Evolutionary conservation across 2,329 filamentous ascomycete genomes (phyloP), one percentile per base, ranked within the genome.

Genomic region (Lecanicillium sp.): DNA sequence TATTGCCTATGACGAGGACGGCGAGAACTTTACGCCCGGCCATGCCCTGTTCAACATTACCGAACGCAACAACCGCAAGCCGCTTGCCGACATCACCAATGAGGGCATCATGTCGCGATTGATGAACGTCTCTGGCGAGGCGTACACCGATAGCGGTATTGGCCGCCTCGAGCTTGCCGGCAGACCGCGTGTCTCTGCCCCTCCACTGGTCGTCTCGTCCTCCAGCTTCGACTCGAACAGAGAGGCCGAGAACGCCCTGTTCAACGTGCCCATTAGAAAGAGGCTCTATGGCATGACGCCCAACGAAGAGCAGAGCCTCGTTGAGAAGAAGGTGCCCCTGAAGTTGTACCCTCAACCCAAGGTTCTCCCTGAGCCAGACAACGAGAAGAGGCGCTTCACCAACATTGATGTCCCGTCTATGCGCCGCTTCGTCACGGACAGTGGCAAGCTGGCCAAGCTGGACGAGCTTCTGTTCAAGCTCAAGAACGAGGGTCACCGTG

Each of bases 361-460:
- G 55, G 73, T 90, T 66, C 72, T 97, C 1, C 90, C 93, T 3
- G 70, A 77, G 29, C 90, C 93, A 1, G 83, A 87, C 52, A 89
- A 87, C 38, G 79, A 86, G 61, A 91, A 89, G 72, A 80, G 83
- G 55, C 81, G 87, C 20, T 97, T 90, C 68, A 96, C 87, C 43
- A 87, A 91, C 63, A 94, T 98, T 54, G 79, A 84, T 43, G 90
- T 96, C 27, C 93, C 93, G 1, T 96, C 90, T 10, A 98, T 98
- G 93, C 86, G 83, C 42, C 89, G 90, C 57, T 98, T 98, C 62
- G 93, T 98, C 51, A 97, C 91, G 2, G 93, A 97, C 67, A 95
- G 90, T 45, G 93, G 93, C 62, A 98, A 98, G 71, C 79, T 98
- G 51, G 90, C 90, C 39, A 89, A 90, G 62, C 75, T 98, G 43